These are phyloP conservation scores for Macadamia integrifolia DNA, from an alignment of 164 flowering plant species.

Conservation along the genomic window DNA sequence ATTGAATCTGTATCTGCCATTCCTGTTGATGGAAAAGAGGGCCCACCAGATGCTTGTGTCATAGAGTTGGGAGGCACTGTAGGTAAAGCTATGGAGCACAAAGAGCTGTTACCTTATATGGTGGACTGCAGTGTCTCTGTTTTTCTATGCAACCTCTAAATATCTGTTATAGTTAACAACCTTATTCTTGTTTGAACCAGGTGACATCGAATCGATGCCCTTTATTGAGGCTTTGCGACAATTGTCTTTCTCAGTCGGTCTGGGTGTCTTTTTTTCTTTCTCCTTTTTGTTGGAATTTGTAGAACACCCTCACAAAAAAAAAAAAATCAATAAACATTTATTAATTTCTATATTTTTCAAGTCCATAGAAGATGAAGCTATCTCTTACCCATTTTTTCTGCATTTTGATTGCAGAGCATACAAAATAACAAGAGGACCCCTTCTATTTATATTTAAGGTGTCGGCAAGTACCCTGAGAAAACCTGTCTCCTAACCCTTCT, in stretches of 20 bases:
- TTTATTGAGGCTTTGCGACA: conserved; percentile 96
- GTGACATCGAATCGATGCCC: conserved; percentile 99
- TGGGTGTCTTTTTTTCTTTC: conserved; percentile 13
- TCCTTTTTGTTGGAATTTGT: background rate
- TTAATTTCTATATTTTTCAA: too few relatives aligned
- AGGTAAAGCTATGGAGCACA: conserved; percentile 36
- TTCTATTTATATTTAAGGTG: too few relatives aligned
- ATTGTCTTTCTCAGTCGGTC: conserved; percentile 85
- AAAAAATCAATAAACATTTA: too few relatives aligned
- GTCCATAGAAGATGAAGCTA: too few relatives aligned
- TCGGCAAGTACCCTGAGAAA: too few relatives aligned
- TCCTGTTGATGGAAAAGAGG: conserved; percentile 94
- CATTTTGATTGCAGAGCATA: too few relatives aligned
- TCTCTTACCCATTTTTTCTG: too few relatives aligned
- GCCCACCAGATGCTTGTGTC: conserved; percentile 96
- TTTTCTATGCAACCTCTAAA: background rate
- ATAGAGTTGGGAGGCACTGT: conserved; percentile 98
- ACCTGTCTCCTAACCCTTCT: too few relatives aligned
- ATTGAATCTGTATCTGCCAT: conserved; percentile 67
- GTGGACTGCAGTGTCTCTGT: background rate
- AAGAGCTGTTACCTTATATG: background rate
- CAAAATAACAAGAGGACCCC: conserved; percentile 6
- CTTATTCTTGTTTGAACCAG: conserved; percentile 25
- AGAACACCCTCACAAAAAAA: too few relatives aligned
- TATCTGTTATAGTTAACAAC: background rate